phyloP scores from a whole-genome alignment of 2,329 filamentous ascomycete genomes.

The Colletotrichum cereale region DNA sequence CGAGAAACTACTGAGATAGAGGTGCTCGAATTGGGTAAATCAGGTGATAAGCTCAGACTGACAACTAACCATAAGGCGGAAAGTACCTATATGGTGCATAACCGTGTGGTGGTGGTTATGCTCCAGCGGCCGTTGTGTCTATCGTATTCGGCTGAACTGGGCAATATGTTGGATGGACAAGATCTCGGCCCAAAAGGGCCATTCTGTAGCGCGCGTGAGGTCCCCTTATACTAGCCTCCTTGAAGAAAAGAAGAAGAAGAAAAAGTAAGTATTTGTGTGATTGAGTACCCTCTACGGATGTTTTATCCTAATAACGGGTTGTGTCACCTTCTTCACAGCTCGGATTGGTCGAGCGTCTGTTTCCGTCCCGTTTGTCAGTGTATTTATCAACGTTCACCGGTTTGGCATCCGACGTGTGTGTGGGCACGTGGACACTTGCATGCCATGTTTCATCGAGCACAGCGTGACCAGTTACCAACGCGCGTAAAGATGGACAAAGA shows the following conservation, averaged over 20 bases:
- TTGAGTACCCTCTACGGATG: background rate
- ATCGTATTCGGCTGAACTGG: background rate
- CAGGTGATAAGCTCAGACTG: background rate
- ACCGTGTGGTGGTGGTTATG: background rate
- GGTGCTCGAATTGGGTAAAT: background rate
- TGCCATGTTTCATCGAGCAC: background rate
- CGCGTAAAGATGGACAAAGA: background rate
- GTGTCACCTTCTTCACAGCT: conserved; percentile 8
- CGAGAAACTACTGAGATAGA: background rate
- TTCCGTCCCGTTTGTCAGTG: conserved; percentile 1
- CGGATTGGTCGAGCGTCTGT: conserved; percentile 4
- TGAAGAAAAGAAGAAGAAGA: background rate
- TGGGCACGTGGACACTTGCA: background rate
- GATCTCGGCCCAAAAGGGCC: background rate
- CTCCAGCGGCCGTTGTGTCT: background rate
- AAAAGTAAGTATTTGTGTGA: background rate
- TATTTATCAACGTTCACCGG: background rate
- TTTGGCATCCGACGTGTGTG: background rate
- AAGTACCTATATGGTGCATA: background rate
- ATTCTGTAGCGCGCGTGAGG: background rate
- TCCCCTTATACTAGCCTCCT: background rate
- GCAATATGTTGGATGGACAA: background rate
- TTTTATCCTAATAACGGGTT: conserved; percentile 3
- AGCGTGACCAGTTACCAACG: background rate
- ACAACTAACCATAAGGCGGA: background rate